Percentiles rank a stretch among this genome's conserved stretches.
Conservation (phyloP, 371 early-diverging fungal species). For the Choanephora cucurbitarum region DNA sequence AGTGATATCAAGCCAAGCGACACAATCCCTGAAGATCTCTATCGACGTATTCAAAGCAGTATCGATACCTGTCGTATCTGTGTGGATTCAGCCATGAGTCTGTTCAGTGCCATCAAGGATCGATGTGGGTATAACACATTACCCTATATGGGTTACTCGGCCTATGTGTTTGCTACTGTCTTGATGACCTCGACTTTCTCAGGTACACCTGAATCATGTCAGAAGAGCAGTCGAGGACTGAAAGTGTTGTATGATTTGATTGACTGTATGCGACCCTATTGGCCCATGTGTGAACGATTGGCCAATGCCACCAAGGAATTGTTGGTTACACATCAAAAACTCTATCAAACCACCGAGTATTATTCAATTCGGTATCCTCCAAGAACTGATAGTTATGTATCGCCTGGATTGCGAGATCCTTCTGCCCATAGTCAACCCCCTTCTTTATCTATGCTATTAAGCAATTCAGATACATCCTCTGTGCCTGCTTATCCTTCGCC, state of each 20-base stretch:
- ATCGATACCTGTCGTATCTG: constrained; percentile 37
- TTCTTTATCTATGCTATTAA: constrained; percentile 11
- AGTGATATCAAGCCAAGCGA: constrained; percentile 29
- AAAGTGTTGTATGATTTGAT: constrained; percentile 29
- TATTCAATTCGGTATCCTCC: no score
- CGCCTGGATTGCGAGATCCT: no score
- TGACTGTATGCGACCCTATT: constrained; percentile 35
- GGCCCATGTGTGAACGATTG: constrained; percentile 49
- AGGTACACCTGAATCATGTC: constrained; percentile 33
- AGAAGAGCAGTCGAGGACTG: constrained; percentile 35
- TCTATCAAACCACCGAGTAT: constrained; percentile 29
- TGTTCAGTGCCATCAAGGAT: constrained; percentile 42
- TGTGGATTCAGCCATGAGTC: constrained; percentile 39
- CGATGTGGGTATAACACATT: constrained; percentile 32
- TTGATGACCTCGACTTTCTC: constrained; percentile 51
- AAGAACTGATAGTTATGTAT: no score
- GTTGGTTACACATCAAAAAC: constrained; percentile 32
- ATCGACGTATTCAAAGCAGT: constrained; percentile 33
- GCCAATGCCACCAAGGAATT: constrained; percentile 40
- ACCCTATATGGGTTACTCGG: constrained; percentile 49
- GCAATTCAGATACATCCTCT: background rate
- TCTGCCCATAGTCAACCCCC: background rate
- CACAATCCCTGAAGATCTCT: constrained; percentile 20
- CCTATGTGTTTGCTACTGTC: constrained; percentile 47
- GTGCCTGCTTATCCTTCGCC: no score